Conservation (phyloP, 768 basidiomycete species). For the Hydnomerulius pinastri region DNA sequence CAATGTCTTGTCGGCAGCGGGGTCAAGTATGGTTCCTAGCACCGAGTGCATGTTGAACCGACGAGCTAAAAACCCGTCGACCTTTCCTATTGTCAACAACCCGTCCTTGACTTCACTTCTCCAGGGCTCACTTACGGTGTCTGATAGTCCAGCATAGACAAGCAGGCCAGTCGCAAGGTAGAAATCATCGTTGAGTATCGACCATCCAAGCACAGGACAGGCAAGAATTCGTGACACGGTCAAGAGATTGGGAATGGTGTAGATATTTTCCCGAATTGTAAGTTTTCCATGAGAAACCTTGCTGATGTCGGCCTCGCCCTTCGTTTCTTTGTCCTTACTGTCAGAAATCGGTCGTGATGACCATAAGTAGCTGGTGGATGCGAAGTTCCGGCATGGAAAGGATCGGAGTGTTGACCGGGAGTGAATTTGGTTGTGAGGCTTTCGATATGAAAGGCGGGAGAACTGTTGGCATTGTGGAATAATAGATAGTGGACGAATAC, state of each 20-base stretch:
- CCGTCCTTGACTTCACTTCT: slow-evolving; percentile 9
- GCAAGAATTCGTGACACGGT: slow-evolving; percentile 86
- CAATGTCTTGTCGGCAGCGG: slow-evolving; percentile 93
- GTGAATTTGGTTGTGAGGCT: not conserved
- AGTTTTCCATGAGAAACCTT: slow-evolving; percentile 25
- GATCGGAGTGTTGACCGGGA: not conserved
- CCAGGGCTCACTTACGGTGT: slow-evolving; percentile 61
- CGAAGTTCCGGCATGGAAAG: slow-evolving; percentile 10
- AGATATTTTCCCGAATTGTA: slow-evolving; percentile 78
- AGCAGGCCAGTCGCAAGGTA: slow-evolving; percentile 79
- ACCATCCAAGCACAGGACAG: slow-evolving; percentile 91
- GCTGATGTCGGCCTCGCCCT: slow-evolving; percentile 4
- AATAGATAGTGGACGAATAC: not conserved
- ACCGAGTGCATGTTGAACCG: slow-evolving; percentile 85
- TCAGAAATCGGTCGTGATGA: slow-evolving; percentile 14
- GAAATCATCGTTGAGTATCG: slow-evolving; percentile 81
- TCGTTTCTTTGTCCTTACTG: slow-evolving; percentile 3
- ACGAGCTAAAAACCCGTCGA: slow-evolving; percentile 90
- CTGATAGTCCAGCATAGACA: slow-evolving; percentile 90
- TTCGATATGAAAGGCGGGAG: not conserved
- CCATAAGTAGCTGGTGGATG: slow-evolving; percentile 10
- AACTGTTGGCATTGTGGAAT: not conserved
- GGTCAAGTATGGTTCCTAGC: slow-evolving; percentile 94
- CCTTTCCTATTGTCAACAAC: slow-evolving; percentile 44
- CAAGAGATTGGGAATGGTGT: slow-evolving; percentile 90